These are phyloP conservation scores for Diaporthe sp. DNA, from an alignment of 2,329 filamentous ascomycete genomes.

Conservation along the genomic window DNA sequence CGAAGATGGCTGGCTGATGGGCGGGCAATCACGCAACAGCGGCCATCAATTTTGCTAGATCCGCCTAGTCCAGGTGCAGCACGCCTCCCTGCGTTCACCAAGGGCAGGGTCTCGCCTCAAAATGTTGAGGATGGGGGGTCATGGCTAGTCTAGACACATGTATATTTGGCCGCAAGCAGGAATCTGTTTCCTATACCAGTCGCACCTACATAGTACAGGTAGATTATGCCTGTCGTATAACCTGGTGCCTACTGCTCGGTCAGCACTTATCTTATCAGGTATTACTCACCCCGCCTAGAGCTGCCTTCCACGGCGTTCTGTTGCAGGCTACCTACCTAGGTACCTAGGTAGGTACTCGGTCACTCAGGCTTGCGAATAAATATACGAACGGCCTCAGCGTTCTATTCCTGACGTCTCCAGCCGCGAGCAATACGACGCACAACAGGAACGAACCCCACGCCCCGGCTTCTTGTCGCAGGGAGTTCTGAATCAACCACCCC, in stretches of 20 bases:
- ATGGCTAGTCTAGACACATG: neutral
- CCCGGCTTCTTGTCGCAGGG: neutral
- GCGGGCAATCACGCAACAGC: slow-evolving; percentile 12
- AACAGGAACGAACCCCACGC: slow-evolving; percentile 23
- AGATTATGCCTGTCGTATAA: neutral
- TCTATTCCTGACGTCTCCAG: slow-evolving; percentile 8
- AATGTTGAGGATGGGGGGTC: neutral
- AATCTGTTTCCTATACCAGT: neutral
- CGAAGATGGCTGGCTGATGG: slow-evolving; percentile 13
- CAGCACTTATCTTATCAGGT: slow-evolving; percentile 38
- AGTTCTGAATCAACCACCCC: slow-evolving; percentile 10
- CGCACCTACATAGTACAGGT: too few relatives aligned
- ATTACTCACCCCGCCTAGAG: slow-evolving; percentile 36
- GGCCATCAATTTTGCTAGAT: slow-evolving; percentile 5
- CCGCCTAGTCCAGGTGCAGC: neutral
- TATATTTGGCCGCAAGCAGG: neutral
- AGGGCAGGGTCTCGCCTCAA: neutral
- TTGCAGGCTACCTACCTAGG: neutral
- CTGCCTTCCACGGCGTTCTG: slow-evolving; percentile 31
- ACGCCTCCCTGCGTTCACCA: neutral
- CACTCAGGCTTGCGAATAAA: slow-evolving; percentile 14
- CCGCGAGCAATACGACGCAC: slow-evolving; percentile 24
- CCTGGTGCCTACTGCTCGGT: neutral
- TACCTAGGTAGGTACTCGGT: too few relatives aligned
- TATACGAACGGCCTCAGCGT: slow-evolving; percentile 12